Percentiles rank a stretch among this genome's conserved stretches.
phyloP scores from a whole-genome alignment of 345 rosid genomes.

The Eucalyptus dawsonii region DNA sequence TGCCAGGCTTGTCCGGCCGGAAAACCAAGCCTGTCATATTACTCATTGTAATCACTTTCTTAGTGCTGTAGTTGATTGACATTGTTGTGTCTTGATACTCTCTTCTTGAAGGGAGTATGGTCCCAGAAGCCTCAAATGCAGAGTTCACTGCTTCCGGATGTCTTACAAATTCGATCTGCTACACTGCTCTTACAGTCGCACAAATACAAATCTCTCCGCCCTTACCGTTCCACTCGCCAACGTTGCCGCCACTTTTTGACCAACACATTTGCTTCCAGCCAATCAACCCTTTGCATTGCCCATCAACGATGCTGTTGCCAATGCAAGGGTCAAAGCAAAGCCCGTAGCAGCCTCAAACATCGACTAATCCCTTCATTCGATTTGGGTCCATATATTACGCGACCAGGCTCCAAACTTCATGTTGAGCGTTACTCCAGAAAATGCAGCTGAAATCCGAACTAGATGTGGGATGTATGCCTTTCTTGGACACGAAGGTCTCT shows the following conservation, averaged over 20 bases:
- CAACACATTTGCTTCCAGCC: neutral
- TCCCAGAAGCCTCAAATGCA: neutral
- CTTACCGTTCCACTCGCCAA: neutral
- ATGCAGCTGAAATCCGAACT: too few relatives aligned
- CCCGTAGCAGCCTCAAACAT: neutral
- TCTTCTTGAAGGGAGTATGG: neutral
- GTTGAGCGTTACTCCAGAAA: too few relatives aligned
- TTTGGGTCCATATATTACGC: conserved; percentile 49
- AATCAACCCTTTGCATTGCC: neutral
- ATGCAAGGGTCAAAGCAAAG: neutral
- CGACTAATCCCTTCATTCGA: neutral
- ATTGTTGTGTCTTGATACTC: neutral
- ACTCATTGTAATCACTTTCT: neutral
- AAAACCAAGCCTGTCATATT: neutral
- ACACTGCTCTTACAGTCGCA: neutral
- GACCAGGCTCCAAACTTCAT: neutral
- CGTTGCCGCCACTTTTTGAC: neutral
- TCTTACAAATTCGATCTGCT: neutral
- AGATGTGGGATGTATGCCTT: neutral
- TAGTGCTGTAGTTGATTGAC: neutral
- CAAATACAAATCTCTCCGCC: neutral
- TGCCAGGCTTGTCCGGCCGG: neutral
- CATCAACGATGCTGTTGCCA: neutral
- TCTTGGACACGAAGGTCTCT: too few relatives aligned
- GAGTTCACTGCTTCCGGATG: neutral